Conservation (phyloP, 768 basidiomycete species). For the Boletales sp. region DNA sequence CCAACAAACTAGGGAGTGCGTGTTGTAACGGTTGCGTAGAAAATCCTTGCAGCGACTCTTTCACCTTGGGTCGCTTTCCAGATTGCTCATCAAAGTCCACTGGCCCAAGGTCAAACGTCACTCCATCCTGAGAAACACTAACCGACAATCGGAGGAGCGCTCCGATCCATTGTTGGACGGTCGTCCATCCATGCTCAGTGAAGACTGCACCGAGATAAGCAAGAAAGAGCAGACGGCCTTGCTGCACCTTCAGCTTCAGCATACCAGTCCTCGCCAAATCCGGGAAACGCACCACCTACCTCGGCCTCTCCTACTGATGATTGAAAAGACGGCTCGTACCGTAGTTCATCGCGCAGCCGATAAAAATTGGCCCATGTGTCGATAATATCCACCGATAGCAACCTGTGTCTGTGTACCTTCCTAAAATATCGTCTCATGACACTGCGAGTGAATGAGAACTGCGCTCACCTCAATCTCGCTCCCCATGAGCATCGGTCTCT, state of each 20-base stretch:
- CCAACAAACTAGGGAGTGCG: constrained; percentile 11
- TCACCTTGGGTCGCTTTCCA: constrained; percentile 29
- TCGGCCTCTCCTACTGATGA: constrained; percentile 26
- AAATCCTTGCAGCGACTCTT: constrained; percentile 31
- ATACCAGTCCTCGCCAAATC: constrained; percentile 9
- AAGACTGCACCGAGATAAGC: constrained; percentile 69
- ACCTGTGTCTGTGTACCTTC: constrained; percentile 23
- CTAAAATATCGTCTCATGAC: constrained; percentile 22
- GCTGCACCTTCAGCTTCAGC: constrained; percentile 36
- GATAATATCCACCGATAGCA: constrained; percentile 32
- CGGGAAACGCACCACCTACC: constrained; percentile 33
- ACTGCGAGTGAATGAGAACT: constrained; percentile 9
- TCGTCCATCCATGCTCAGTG: constrained; percentile 47
- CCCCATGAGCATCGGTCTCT: constrained; percentile 47
- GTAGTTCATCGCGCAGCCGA: constrained; percentile 31
- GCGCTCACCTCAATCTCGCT: constrained; percentile 50
- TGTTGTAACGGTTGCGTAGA: constrained; percentile 24
- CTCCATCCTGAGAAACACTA: constrained; percentile 14
- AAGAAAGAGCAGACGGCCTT: constrained; percentile 54
- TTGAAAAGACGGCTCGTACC: constrained; percentile 30
- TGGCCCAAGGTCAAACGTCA: constrained; percentile 17
- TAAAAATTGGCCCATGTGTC: constrained; percentile 39
- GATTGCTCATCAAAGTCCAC: constrained; percentile 25
- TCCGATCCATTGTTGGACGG: constrained; percentile 57
- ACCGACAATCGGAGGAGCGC: constrained; percentile 31